Base-by-base conservation (phyloP, 148 eudicot genomes). In the Fagopyrum tataricum region DNA sequence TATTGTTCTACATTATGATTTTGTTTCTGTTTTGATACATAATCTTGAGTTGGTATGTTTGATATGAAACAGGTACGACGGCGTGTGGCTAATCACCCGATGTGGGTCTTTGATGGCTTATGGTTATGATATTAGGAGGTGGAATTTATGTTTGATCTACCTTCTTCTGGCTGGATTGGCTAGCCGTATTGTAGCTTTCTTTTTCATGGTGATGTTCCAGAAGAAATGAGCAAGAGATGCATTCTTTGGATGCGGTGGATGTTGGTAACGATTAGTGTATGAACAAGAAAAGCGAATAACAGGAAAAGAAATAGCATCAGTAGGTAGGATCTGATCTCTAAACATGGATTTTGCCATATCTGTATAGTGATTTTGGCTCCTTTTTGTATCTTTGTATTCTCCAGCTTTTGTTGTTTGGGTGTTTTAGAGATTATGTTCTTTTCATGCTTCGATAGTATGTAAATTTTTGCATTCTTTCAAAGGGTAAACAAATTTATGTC, bases 1-100 rank as follows among this genome's bases (percentile, higher is more conserved):
- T 53, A 37, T 24, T 15, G 18, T 59, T 12, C 2, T 13, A n/a
- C n/a, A n/a, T 42, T 58, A 4, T 23, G 21, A 18, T 17, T 66
- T 0, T 5, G 20, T 15, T 13, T 66, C n/a, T 5, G 8, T 58
- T 13, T 0, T 66, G 67, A 61, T 66, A 8, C 61, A 55, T 8
- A 2, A 52, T 52, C 7, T 31, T 31, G 37, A 31, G 37, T 1
- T 61, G 40, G n/a, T 10, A 4, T 69, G 15, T 70, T 8, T 23
- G 18, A 42, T 14, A 17, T 76, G 14, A 44, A 43, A 46, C 80
- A 93, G 96, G 86, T 93, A 85, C 76, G 79, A 84, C 11, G 97
- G 98, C 14, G 98, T 91, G 43, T 93, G 97, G 97, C 71, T 93
- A 67, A 85, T 93, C 74, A 91, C 97, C 17, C 89, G 97, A 0